Conservation (phyloP, 176 grass and related monocot genomes). For the Rhynchospora tenuis region DNA sequence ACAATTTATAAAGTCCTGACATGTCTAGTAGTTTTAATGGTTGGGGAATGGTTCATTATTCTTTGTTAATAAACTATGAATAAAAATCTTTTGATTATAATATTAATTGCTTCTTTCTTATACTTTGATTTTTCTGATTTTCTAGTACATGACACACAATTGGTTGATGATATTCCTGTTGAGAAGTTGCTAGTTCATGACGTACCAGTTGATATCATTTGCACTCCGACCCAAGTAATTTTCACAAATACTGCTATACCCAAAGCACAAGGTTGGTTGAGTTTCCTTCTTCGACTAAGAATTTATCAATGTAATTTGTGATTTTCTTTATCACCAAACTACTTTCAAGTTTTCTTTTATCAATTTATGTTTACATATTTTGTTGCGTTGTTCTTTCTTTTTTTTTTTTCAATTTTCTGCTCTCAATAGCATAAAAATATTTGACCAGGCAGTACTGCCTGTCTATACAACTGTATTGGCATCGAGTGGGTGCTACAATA, state of each 20-base stretch:
- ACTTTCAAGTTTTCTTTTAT: not conserved
- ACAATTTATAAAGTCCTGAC: not conserved
- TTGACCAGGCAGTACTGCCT: not conserved
- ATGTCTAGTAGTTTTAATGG: not conserved
- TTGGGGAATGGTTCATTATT: not conserved
- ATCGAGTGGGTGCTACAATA: not conserved
- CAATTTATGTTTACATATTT: not conserved
- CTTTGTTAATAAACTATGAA: not conserved
- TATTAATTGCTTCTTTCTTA: not conserved
- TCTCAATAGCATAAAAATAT: not conserved
- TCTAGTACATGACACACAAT: slow-evolving; percentile 90
- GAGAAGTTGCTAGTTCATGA: slow-evolving; percentile 91
- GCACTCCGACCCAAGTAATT: slow-evolving; percentile 87
- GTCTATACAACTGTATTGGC: not conserved
- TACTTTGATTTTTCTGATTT: not conserved
- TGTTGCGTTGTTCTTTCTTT: not conserved
- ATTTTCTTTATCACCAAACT: not conserved
- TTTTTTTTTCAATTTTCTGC: not conserved
- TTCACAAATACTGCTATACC: slow-evolving; percentile 73
- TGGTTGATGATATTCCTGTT: slow-evolving; percentile 80
- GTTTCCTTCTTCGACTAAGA: not conserved
- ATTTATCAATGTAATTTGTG: not conserved
- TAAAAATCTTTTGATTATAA: no score
- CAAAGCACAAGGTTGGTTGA: slow-evolving; percentile 71
- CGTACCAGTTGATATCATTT: slow-evolving; percentile 85